Percentiles rank a stretch among this genome's conserved stretches.
These are phyloP conservation scores for Psilocybe sp. DNA, from an alignment of 768 basidiomycete genomes.

Conservation along the genomic window DNA sequence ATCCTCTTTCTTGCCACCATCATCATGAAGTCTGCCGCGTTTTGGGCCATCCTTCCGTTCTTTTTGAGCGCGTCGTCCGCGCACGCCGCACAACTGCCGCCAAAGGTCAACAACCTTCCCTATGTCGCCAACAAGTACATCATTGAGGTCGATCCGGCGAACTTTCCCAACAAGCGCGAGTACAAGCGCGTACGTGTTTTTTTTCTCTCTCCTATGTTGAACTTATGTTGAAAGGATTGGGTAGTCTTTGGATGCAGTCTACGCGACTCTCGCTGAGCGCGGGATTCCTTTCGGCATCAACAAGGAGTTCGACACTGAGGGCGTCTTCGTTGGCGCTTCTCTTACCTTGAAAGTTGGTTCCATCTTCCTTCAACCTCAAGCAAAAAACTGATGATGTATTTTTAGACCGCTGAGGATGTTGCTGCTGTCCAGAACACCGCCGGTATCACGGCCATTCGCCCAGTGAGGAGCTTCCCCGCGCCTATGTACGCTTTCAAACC, in stretches of 20 bases:
- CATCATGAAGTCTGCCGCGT: slow-evolving; percentile 28
- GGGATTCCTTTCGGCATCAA: slow-evolving; percentile 42
- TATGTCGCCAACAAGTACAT: slow-evolving; percentile 48
- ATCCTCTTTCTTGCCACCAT: background rate
- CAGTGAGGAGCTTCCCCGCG: slow-evolving; percentile 38
- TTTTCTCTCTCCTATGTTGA: background rate
- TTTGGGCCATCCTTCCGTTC: slow-evolving; percentile 22
- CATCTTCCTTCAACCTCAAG: background rate
- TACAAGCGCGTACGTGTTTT: slow-evolving; percentile 15
- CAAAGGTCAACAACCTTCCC: slow-evolving; percentile 30
- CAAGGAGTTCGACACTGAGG: slow-evolving; percentile 49
- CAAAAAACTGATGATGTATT: background rate
- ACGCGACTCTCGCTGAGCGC: slow-evolving; percentile 39
- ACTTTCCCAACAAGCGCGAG: slow-evolving; percentile 29
- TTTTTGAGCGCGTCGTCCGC: slow-evolving; percentile 19
- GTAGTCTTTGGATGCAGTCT: slow-evolving; percentile 50
- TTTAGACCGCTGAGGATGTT: slow-evolving; percentile 35
- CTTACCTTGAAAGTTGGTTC: slow-evolving; percentile 42
- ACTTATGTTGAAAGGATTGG: background rate
- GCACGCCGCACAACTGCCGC: slow-evolving; percentile 27
- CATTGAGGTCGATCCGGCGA: slow-evolving; percentile 44
- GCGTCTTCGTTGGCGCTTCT: slow-evolving; percentile 61
- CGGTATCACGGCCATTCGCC: slow-evolving; percentile 54
- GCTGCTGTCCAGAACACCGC: slow-evolving; percentile 37
- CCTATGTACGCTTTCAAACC: slow-evolving; percentile 23